A percentile compares a stretch with the other conserved stretches of the same genome.
Evolutionary conservation across 2,329 filamentous ascomycete species (phyloP).

Genomic region (Truncatella angustata): DNA sequence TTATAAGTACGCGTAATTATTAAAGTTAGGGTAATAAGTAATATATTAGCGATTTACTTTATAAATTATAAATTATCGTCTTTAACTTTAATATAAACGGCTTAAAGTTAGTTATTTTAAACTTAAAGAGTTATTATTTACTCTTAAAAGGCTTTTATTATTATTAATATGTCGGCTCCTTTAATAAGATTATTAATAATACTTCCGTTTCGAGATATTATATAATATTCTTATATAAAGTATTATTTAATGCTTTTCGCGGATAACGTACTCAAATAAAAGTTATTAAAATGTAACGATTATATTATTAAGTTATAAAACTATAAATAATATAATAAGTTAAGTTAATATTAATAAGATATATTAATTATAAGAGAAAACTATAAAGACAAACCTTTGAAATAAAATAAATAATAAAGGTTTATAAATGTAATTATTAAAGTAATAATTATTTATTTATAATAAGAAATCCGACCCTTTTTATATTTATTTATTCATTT

Average conservation of each 20-base stretch:
- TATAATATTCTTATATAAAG: not conserved
- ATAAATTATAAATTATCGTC: not conserved
- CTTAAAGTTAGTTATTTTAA: not conserved
- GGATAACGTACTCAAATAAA: not conserved
- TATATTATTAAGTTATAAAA: not conserved
- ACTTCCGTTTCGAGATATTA: not conserved
- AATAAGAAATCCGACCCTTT: not conserved
- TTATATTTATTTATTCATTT: constrained; percentile 4
- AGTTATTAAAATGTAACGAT: constrained; percentile 6
- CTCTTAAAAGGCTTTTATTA: not conserved
- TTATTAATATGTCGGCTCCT: not conserved
- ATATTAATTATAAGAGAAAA: not conserved
- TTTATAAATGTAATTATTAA: not conserved
- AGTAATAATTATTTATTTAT: constrained; percentile 4
- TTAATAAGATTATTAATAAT: not conserved
- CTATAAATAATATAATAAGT: not conserved
- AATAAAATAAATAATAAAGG: not conserved
- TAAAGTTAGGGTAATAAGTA: not conserved
- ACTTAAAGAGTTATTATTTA: not conserved
- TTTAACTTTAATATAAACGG: not conserved
- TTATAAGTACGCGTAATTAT: no score
- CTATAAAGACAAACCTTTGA: not conserved
- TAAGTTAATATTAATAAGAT: not conserved
- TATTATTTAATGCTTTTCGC: not conserved
- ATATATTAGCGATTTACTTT: no score